Evolutionary conservation across 164 flowering plant species (phyloP).

Genomic region (Liriodendron chinense): DNA sequence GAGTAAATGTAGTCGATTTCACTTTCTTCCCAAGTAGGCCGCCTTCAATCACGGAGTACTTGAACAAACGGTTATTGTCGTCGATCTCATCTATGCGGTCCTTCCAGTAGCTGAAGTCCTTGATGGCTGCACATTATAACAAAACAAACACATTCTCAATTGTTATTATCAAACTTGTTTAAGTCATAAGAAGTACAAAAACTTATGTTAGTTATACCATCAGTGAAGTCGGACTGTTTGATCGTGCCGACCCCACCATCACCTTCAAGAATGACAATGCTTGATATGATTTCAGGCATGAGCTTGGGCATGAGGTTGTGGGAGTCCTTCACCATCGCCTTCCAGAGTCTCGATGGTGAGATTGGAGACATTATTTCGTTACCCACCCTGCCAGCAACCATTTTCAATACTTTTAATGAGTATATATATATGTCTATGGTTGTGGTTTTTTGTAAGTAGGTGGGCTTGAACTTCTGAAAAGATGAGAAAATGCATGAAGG

Average conservation of each 20-base stretch:
- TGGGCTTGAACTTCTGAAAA: background rate
- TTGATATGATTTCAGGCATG: no score
- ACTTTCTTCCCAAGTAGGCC: conserved; percentile 8
- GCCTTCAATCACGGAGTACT: conserved; percentile 7
- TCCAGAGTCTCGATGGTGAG: background rate
- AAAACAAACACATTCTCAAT: background rate
- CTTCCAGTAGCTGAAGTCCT: conserved; percentile 7
- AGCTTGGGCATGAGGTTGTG: conserved; percentile 2
- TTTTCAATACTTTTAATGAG: background rate
- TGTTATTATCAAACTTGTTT: background rate
- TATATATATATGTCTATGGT: background rate
- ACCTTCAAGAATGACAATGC: no score
- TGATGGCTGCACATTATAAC: background rate
- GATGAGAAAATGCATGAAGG: background rate
- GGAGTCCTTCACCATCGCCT: conserved; percentile 1
- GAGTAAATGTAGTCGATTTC: background rate
- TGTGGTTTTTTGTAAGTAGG: background rate
- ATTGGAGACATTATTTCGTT: background rate
- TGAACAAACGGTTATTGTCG: background rate
- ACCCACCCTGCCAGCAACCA: background rate
- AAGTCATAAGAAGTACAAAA: background rate
- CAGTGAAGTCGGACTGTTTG: no score
- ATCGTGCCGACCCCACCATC: no score
- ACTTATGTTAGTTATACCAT: background rate
- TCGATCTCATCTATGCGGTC: conserved; percentile 3